Evolutionary conservation across 495 filamentous ascomycete species (phyloP).

Genomic region (Tuber brumale): DNA sequence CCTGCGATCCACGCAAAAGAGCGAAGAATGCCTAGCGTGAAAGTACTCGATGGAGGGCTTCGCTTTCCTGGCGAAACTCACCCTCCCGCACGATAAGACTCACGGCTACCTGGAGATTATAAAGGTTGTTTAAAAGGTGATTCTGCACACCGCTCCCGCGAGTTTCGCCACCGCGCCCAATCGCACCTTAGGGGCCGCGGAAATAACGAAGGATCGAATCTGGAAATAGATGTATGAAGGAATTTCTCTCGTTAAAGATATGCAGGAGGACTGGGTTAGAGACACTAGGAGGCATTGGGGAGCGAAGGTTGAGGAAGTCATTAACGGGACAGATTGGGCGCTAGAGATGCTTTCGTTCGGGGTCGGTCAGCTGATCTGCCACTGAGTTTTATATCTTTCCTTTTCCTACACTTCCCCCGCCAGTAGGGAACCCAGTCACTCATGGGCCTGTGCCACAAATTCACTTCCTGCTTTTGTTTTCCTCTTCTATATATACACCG

Average conservation of each 20-base stretch:
- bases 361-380: too few relatives aligned
- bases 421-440: too few relatives aligned
- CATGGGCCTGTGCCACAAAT: too few relatives aligned
- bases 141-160: slow-evolving; percentile 18
- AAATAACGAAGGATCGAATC: not conserved
- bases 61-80: slow-evolving; percentile 20
- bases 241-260: not conserved
- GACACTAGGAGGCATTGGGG: slow-evolving; percentile 19
- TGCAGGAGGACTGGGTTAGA: not conserved
- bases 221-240: not conserved
- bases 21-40: slow-evolving; percentile 38
- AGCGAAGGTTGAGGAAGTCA: not conserved
- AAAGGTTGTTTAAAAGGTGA: slow-evolving; percentile 16
- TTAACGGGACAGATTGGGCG: not conserved
- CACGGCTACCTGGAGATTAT: not conserved
- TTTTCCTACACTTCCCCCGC: too few relatives aligned
- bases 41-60: slow-evolving; percentile 44
- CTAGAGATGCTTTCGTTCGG: not conserved
- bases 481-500: too few relatives aligned
- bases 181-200: not conserved
- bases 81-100: not conserved
- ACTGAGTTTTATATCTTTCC: too few relatives aligned
- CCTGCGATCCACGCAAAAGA: slow-evolving; percentile 25
- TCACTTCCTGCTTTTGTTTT: too few relatives aligned
- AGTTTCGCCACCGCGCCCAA: slow-evolving; percentile 11